Conservation (phyloP, 257 asterid genomes). For the Marsdenia floribunda region DNA sequence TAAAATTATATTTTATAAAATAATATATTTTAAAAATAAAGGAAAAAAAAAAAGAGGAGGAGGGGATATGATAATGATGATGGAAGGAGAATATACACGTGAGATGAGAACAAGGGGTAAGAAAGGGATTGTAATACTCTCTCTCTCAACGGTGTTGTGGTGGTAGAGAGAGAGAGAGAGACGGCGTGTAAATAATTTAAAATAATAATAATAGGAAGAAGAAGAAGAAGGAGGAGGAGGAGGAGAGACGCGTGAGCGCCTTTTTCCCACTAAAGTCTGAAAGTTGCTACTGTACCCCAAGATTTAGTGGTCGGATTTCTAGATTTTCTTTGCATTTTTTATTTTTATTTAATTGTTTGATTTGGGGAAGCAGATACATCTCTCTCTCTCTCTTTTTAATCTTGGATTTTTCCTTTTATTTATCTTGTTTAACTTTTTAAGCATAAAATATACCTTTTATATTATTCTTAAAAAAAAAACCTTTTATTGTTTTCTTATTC, state of each 20-base stretch:
- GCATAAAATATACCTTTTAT: too few species aligned
- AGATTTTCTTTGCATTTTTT: conserved; percentile 13
- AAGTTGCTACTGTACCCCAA: conserved; percentile 10
- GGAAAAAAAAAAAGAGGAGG: background rate
- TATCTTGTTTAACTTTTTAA: too few species aligned
- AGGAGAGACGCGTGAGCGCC: conserved; percentile 9
- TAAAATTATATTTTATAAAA: too few species aligned
- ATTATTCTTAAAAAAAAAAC: too few species aligned
- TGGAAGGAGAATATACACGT: conserved; percentile 13
- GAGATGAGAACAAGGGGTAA: background rate
- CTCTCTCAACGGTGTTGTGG: too few species aligned
- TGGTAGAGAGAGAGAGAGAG: background rate
- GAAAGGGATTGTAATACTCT: background rate
- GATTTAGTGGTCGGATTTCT: conserved; percentile 27
- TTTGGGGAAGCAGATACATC: conserved; percentile 9
- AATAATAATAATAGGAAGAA: background rate
- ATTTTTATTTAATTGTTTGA: conserved; percentile 11
- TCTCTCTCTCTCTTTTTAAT: too few species aligned
- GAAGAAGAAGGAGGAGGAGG: too few species aligned
- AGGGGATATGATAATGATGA: conserved; percentile 4
- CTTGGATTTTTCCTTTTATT: too few species aligned
- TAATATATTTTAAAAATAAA: background rate
- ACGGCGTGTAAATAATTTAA: conserved; percentile 7
- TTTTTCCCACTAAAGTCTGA: conserved; percentile 16
- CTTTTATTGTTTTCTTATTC: too few species aligned